Evolutionary conservation across 495 filamentous ascomycete species (phyloP).

Genomic region (Daldinia vernicosa): DNA sequence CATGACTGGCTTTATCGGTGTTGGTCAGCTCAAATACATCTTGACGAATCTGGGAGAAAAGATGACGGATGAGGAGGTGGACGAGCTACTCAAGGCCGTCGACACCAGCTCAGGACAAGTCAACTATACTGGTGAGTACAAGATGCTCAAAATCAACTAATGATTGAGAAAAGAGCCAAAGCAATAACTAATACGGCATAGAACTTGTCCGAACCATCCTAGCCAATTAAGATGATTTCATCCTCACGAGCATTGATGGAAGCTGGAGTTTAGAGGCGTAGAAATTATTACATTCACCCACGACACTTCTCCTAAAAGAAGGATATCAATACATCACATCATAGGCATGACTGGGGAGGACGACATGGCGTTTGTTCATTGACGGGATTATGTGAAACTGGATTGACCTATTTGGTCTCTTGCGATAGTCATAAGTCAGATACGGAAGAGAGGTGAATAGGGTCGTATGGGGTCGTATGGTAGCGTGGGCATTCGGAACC

Average conservation of each 20-base stretch:
- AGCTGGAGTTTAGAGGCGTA: conserved; percentile 39
- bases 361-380: conserved; percentile 48
- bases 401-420: conserved; percentile 31
- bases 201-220: conserved; percentile 95
- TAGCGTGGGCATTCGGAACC: neutral
- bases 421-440: conserved; percentile 31
- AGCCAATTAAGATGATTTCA: conserved; percentile 71
- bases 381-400: conserved; percentile 36
- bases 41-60: conserved; percentile 97
- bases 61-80: conserved; percentile 97
- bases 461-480: neutral
- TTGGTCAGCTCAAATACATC: conserved; percentile 95
- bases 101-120: conserved; percentile 94
- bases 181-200: conserved; percentile 45
- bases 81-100: conserved; percentile 96
- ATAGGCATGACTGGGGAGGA: conserved; percentile 38
- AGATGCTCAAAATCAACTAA: neutral
- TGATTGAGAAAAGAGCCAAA: conserved; percentile 1
- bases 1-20: conserved; percentile 95
- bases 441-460: conserved; percentile 19
- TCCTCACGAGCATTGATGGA: conserved; percentile 18
- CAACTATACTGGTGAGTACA: conserved; percentile 85
- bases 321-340: conserved; percentile 19
- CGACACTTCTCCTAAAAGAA: conserved; percentile 4
- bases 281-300: conserved; percentile 25